Evolutionary conservation across 108 stramenopile genomes (phyloP), one percentile per base, ranked within the genome.

Genomic region (Schizochytrium sp.): DNA sequence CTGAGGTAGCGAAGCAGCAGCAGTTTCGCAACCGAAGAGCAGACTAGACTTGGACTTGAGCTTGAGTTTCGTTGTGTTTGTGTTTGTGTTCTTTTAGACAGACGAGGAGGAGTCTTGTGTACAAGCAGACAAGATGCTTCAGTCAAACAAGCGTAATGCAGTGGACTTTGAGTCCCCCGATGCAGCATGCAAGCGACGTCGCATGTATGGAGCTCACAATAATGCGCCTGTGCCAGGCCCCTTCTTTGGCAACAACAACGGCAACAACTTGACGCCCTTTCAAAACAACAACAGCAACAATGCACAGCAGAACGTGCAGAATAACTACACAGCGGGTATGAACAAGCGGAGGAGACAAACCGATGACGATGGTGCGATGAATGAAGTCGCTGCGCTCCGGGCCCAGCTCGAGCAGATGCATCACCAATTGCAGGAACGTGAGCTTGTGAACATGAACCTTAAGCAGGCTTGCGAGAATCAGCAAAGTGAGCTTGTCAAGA

Each of bases 401-500:
- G 7, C 64, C 3, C 42, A 69, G 64, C 64, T 69, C 64, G 64
- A 69, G 64, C 64, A 44, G 2, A 69, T 69, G 76, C 76, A 40
- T 10, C 10, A 83, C 45, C 13, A 83, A 2, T 55, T 46, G 13
- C 50, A 49, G 76, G 50, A 83, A 53, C 50, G 38, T 13, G 47
- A 83, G 76, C 76, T 83, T 53, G 47, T 83, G 1, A 83, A 83
- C 55, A 47, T 55, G 28, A 83, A 83, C 1, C 1, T 83, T 8
- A 49, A 83, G 2, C 47, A 49, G 47, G 76, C 76, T 47, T 83
- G 76, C 76, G 76, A 83, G 50, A 55, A 83, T 10, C 76, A 83
- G 76, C 76, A 83, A 53, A 1, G 53, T n/a, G 76, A 83, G 76
- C 76, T 83, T 5, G 28, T 10, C n/a, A 47, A 53, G 8, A n/a